phyloP scores from a whole-genome alignment of 2,329 filamentous ascomycete species.

The Monascus ruber region DNA sequence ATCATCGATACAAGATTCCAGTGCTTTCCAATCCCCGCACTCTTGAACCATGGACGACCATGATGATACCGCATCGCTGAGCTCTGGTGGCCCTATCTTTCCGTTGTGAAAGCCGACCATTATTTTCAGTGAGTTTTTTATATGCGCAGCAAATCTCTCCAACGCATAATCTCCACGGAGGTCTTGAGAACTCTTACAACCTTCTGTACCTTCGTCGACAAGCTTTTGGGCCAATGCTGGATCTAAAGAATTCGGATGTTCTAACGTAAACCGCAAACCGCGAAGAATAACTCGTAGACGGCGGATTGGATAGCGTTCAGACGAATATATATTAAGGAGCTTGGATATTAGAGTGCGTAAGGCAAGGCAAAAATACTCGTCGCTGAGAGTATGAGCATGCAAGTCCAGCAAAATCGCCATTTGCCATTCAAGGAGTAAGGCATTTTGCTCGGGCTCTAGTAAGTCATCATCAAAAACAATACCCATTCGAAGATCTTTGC shows the following conservation, averaged over 20 bases:
- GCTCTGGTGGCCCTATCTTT: conserved; percentile 13
- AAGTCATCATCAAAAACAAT: conserved; percentile 21
- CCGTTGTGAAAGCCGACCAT: conserved; percentile 24
- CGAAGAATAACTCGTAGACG: conserved; percentile 25
- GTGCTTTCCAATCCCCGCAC: conserved; percentile 31
- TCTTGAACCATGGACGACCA: conserved; percentile 32
- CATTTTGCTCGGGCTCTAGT: conserved; percentile 16
- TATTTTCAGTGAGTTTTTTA: conserved; percentile 24
- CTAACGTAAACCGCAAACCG: conserved; percentile 23
- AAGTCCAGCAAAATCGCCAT: conserved; percentile 23
- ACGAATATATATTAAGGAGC: conserved; percentile 24
- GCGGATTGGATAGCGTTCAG: conserved; percentile 22
- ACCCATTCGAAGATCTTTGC: conserved; percentile 13
- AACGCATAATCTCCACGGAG: conserved; percentile 17
- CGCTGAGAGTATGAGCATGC: conserved; percentile 13
- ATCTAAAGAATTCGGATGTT: conserved; percentile 19
- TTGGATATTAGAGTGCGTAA: conserved; percentile 17
- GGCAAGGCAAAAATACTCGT: conserved; percentile 16
- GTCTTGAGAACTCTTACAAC: conserved; percentile 7
- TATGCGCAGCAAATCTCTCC: conserved; percentile 14
- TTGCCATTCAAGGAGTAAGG: conserved; percentile 28
- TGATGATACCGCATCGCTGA: conserved; percentile 21
- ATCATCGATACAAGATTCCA: conserved; percentile 40
- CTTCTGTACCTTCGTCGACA: conserved; percentile 14
- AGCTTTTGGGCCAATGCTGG: conserved; percentile 14